phyloP scores from a whole-genome alignment of 2,329 filamentous ascomycete genomes.

The Alternaria angustiovoidea region DNA sequence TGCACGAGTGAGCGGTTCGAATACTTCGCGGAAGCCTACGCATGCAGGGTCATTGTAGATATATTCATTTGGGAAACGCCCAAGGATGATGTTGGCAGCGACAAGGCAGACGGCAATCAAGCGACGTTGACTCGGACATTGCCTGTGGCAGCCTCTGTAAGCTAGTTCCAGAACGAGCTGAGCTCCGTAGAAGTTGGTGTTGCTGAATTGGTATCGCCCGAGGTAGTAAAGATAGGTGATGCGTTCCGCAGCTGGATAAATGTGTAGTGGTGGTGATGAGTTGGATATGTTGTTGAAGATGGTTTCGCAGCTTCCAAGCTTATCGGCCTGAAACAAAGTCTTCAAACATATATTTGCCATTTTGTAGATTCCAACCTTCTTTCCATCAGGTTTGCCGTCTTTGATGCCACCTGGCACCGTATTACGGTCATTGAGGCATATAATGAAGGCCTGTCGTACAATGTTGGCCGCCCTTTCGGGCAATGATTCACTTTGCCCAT shows the following conservation, averaged over 20 bases:
- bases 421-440: constrained; percentile 82
- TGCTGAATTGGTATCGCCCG: constrained; percentile 86
- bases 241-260: constrained; percentile 85
- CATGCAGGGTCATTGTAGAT: constrained; percentile 78
- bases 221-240: constrained; percentile 96
- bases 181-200: constrained; percentile 81
- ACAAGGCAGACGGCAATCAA: constrained; percentile 86
- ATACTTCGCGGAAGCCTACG: constrained; percentile 68
- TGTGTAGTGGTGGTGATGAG: constrained; percentile 78
- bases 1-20: constrained; percentile 75
- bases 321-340: constrained; percentile 85
- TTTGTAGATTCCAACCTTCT: constrained; percentile 86
- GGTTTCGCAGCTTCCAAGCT: constrained; percentile 83
- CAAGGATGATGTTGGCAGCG: constrained; percentile 81
- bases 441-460: constrained; percentile 89
- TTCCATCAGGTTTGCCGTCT: constrained; percentile 77
- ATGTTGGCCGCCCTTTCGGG: constrained; percentile 89
- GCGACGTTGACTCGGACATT: constrained; percentile 71
- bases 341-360: constrained; percentile 92
- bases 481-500: constrained; percentile 76
- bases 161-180: constrained; percentile 78
- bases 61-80: constrained; percentile 75
- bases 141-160: constrained; percentile 73
- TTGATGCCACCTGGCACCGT: constrained; percentile 64
- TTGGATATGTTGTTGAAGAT: constrained; percentile 89